Base-by-base conservation (phyloP, 1,284 basidiomycete genomes). In the Apiotrichum gracile region DNA sequence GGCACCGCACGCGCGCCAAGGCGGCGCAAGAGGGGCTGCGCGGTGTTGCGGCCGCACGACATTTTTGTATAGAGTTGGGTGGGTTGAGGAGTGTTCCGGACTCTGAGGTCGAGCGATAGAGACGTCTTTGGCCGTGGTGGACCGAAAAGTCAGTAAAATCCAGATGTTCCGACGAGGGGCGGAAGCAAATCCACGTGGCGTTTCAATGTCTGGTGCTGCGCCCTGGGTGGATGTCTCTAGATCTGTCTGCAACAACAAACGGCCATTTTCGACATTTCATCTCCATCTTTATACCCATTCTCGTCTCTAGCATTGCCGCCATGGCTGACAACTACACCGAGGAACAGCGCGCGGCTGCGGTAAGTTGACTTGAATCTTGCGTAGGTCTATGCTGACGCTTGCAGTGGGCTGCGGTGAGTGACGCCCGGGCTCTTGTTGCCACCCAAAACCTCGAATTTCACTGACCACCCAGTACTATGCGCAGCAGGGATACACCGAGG, bases 401-500 rank as follows among this genome's bases (percentile, higher is more conserved):
- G 43, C 51, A 69, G 67, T 70, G 69, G 68, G 67, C 69, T 51
- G 63, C 68, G 7, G 68, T 68, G 51, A 64, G 67, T 66, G 33
- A n/a, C n/a, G n/a, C 19, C 17, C 64, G 29, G 16, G 21, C 33
- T 24, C n/a, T 13, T 17, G 17, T 44, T n/a, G 45, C 39, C 27
- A 35, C 34, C 42, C 53, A 33, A 42, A 31, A 39, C 5, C 10
- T 47, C 41, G 19, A 38, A 27, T 37, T 40, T 45, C 44, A 34
- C 46, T 53, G 22, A 42, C 35, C 13, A 22, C 27, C 5, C 54
- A 75, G 70, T 77, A 77, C 57, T 77, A 77, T 51, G 69, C 71
- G 14, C 66, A 69, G 53, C 73, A 76, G 58, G 75, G 74, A 17
- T 76, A 75, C 51, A 66, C 69, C 46, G 17, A 56, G 54, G 51